These are phyloP conservation scores for Wakefieldia striispora DNA, from an alignment of 768 basidiomycete species.

Conservation along the genomic window DNA sequence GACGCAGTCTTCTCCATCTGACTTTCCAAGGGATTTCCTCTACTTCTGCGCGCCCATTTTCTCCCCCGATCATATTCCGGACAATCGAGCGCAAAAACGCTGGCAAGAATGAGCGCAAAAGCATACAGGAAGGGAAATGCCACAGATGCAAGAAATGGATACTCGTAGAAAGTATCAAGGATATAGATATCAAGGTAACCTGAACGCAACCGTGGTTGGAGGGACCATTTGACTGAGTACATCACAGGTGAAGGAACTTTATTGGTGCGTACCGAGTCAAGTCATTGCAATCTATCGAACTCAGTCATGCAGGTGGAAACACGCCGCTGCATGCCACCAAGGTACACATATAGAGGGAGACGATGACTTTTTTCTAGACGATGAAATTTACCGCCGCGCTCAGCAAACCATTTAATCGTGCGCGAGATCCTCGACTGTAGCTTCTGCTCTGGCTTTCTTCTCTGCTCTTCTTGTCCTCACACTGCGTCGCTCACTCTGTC, in stretches of 20 bases:
- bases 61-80: slow-evolving; percentile 69
- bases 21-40: slow-evolving; percentile 62
- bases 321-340: slow-evolving; percentile 75
- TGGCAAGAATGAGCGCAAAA: slow-evolving; percentile 57
- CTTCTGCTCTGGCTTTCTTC: slow-evolving; percentile 9
- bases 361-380: slow-evolving; percentile 53
- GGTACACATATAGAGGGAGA: slow-evolving; percentile 56
- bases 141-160: slow-evolving; percentile 78
- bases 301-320: slow-evolving; percentile 64
- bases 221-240: neutral
- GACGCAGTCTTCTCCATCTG: neutral
- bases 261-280: slow-evolving; percentile 54
- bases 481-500: slow-evolving; percentile 13
- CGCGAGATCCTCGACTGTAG: neutral
- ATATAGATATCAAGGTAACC: slow-evolving; percentile 65
- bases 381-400: slow-evolving; percentile 39
- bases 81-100: slow-evolving; percentile 41
- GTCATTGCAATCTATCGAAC: neutral
- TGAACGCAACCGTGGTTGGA: neutral
- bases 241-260: slow-evolving; percentile 64
- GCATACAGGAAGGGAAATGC: slow-evolving; percentile 70
- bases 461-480: slow-evolving; percentile 8
- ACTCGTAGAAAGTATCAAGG: slow-evolving; percentile 68
- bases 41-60: slow-evolving; percentile 66
- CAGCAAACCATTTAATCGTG: slow-evolving; percentile 11